Evolutionary conservation across 352 stramenopile species (phyloP).

Genomic region (Globisporangium uncinulatum): DNA sequence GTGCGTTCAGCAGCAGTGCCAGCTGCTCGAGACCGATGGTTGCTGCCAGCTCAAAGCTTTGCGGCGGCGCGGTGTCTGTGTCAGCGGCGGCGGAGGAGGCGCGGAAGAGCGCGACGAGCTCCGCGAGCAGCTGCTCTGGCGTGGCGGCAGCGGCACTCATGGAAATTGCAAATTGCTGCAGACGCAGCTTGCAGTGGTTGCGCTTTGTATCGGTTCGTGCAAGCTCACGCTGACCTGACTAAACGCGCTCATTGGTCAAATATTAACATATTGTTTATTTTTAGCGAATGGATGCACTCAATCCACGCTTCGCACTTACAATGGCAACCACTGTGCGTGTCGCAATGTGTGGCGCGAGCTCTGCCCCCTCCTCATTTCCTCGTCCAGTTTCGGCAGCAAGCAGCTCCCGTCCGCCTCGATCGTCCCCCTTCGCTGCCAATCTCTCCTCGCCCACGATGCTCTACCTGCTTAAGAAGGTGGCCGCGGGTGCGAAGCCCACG

Average conservation of each 20-base stretch:
- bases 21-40: slow-evolving; percentile 22
- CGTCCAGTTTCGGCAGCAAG: no score
- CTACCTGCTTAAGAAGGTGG: slow-evolving; percentile 71
- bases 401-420: background rate
- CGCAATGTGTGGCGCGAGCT: no score
- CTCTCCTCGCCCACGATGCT: slow-evolving; percentile 34
- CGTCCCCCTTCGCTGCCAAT: no score
- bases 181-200: no score
- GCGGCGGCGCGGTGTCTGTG: background rate
- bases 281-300: no score
- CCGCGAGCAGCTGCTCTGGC: slow-evolving; percentile 9
- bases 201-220: no score
- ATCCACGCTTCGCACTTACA: no score
- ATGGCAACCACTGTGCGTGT: no score
- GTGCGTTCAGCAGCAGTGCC: slow-evolving; percentile 15
- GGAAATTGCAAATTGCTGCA: slow-evolving; percentile 1
- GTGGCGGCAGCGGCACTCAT: background rate
- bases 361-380: background rate
- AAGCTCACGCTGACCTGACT: no score
- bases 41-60: slow-evolving; percentile 13
- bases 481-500: slow-evolving; percentile 43
- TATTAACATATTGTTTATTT: no score
- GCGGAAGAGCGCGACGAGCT: slow-evolving; percentile 26
- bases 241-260: no score
- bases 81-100: slow-evolving; percentile 5